Percentiles rank a stretch among this genome's conserved stretches.
These are phyloP conservation scores for Claviceps cyperi DNA, from an alignment of 2,329 filamentous ascomycete genomes.

Conservation along the genomic window DNA sequence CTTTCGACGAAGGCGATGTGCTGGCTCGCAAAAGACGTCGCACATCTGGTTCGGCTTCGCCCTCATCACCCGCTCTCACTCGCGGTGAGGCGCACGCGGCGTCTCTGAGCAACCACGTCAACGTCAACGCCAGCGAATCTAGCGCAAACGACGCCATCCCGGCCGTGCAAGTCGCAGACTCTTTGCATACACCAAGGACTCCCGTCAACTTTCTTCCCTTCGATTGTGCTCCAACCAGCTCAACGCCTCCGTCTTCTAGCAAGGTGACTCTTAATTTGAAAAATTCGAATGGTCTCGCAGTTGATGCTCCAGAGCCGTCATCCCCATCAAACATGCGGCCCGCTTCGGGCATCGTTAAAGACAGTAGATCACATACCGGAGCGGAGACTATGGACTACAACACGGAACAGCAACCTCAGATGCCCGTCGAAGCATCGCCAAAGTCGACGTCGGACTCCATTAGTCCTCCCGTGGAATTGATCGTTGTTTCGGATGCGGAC, in stretches of 20 bases:
- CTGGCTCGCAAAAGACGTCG: constrained; percentile 47
- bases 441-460: constrained; percentile 21
- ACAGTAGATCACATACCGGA: neutral
- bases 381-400: neutral
- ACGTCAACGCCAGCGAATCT: constrained; percentile 16
- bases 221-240: constrained; percentile 15
- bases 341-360: neutral
- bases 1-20: constrained; percentile 44
- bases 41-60: constrained; percentile 41
- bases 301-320: neutral
- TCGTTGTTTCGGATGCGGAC: constrained; percentile 22
- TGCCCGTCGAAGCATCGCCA: neutral
- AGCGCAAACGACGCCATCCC: constrained; percentile 14
- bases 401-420: neutral
- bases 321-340: neutral
- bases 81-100: neutral
- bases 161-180: neutral
- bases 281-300: constrained; percentile 15
- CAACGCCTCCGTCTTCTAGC: constrained; percentile 32
- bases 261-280: constrained; percentile 48
- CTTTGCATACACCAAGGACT: constrained; percentile 23
- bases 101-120: neutral
- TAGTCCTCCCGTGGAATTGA: constrained; percentile 30
- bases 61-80: constrained; percentile 31
- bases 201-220: constrained; percentile 1